Conservation (phyloP, 1,284 basidiomycete genomes). For the Schizophyllum amplum region DNA sequence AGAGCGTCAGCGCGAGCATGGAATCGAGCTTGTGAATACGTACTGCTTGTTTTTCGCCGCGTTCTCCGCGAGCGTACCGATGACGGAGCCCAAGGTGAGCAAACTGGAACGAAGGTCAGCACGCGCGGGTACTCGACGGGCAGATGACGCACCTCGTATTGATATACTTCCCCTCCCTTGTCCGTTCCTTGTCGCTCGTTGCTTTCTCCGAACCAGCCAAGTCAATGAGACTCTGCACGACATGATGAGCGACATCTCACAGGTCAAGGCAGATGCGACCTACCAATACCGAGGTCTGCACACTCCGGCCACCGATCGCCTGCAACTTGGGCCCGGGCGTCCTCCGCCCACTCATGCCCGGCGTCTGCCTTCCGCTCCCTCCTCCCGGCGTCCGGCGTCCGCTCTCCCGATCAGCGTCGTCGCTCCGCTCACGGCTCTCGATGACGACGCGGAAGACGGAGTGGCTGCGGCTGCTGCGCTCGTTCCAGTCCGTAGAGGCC, state of each 20-base stretch:
- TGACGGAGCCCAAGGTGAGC: conserved; percentile 84
- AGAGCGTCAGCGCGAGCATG: conserved; percentile 1
- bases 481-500: conserved; percentile 97
- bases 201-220: conserved; percentile 96
- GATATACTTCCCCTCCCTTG: conserved; percentile 90
- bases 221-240: conserved; percentile 75
- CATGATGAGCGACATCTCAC: conserved; percentile 13
- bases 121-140: background rate
- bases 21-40: conserved; percentile 8
- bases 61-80: conserved; percentile 83
- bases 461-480: conserved; percentile 86
- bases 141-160: conserved; percentile 61
- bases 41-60: conserved; percentile 71
- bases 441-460: conserved; percentile 88
- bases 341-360: conserved; percentile 35
- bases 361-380: conserved; percentile 37
- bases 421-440: conserved; percentile 65
- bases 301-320: conserved; percentile 63
- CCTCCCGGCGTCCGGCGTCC: conserved; percentile 29
- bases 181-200: conserved; percentile 87
- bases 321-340: conserved; percentile 53
- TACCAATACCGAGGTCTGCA: conserved; percentile 76
- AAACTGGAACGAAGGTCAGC: conserved; percentile 41
- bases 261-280: conserved; percentile 16
- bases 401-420: conserved; percentile 23